Conservation (phyloP, 495 filamentous ascomycete genomes). For the Pseudevernia furfuracea region DNA sequence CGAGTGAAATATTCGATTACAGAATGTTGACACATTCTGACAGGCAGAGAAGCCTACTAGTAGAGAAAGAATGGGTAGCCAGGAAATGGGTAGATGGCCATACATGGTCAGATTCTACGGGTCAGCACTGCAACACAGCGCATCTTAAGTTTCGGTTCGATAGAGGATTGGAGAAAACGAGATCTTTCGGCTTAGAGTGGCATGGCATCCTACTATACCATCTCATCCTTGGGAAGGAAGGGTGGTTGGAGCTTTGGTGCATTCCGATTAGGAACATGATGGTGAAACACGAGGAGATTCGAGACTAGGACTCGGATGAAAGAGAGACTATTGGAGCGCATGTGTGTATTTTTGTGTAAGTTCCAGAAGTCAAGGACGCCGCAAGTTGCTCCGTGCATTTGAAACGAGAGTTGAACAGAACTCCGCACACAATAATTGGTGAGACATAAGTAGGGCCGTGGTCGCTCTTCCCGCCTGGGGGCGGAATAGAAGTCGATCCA, state of each 20-base stretch:
- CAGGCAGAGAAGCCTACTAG: neutral
- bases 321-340: neutral
- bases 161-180: neutral
- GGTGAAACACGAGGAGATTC: neutral
- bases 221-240: neutral
- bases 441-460: neutral
- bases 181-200: neutral
- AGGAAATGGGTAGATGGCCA: neutral
- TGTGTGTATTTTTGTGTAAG: neutral
- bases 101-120: neutral
- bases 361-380: neutral
- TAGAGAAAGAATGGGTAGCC: neutral
- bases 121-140: neutral
- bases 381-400: neutral
- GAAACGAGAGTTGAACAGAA: neutral
- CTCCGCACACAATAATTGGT: neutral
- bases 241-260: neutral
- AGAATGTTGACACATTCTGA: slow-evolving; percentile 8
- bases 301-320: neutral
- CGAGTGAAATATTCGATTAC: slow-evolving; percentile 16
- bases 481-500: too few relatives aligned
- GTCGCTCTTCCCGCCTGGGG: neutral
- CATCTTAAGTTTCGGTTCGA: neutral
- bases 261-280: neutral
- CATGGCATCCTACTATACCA: neutral